These are phyloP conservation scores for Neurospora sp. DNA, from an alignment of 495 filamentous ascomycete species.

Conservation along the genomic window DNA sequence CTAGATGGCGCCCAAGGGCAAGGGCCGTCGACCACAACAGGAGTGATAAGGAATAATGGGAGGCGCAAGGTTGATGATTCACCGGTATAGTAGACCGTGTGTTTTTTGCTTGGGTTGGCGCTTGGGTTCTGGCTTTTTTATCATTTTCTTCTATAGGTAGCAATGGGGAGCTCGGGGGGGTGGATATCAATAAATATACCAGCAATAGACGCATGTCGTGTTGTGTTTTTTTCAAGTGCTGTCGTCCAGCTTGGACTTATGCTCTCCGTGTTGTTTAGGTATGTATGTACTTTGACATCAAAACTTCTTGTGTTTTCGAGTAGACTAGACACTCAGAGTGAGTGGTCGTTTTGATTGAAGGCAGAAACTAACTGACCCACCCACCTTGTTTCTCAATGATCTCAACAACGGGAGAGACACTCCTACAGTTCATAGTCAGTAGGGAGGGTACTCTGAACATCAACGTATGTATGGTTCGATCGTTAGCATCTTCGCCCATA, in stretches of 20 bases:
- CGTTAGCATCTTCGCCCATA: not conserved
- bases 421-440: not conserved
- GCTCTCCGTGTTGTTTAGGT: no score
- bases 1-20: not conserved
- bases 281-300: no score
- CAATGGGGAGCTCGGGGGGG: not conserved
- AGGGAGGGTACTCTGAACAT: no score
- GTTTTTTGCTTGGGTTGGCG: not conserved
- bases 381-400: no score
- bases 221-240: not conserved
- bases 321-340: no score
- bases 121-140: not conserved
- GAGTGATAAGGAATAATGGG: not conserved
- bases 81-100: not conserved
- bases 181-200: not conserved
- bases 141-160: not conserved
- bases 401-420: not conserved
- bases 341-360: not conserved
- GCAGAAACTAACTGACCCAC: not conserved
- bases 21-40: not conserved
- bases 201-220: not conserved
- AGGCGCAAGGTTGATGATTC: not conserved
- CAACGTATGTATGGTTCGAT: not conserved
- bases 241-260: no score
- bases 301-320: no score